Evolutionary conservation across 345 rosid genomes (phyloP).

Genomic region (Laguncularia racemosa): DNA sequence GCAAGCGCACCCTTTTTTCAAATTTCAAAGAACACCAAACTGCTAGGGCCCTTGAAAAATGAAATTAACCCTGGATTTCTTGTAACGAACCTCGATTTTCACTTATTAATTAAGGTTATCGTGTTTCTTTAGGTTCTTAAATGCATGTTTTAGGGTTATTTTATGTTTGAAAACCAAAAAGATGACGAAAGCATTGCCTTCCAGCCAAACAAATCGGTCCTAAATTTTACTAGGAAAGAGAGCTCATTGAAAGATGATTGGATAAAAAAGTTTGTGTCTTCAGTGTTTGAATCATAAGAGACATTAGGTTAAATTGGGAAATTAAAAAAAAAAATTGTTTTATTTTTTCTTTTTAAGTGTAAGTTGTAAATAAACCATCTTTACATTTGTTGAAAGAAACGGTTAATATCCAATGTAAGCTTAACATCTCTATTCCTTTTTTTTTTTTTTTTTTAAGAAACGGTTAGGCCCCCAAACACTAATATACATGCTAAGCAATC

Average conservation of each 20-base stretch:
- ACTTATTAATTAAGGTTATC: constrained; percentile 1
- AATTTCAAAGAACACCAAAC: constrained; percentile 13
- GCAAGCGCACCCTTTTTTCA: constrained; percentile 2
- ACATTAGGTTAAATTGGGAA: neutral
- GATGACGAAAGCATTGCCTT: constrained; percentile 30
- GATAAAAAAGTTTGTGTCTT: neutral
- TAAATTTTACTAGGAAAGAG: constrained; percentile 15
- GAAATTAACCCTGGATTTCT: constrained; percentile 5
- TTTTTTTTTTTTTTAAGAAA: no score
- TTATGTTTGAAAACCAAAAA: neutral
- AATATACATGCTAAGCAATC: no score
- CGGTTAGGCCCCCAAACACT: no score
- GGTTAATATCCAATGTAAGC: no score
- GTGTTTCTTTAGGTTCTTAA: neutral
- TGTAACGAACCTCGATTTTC: constrained; percentile 2
- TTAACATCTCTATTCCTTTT: no score
- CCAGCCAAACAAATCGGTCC: constrained; percentile 16
- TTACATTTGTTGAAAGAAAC: no score
- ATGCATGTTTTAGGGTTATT: neutral
- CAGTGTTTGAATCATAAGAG: constrained; percentile 15
- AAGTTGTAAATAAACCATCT: no score
- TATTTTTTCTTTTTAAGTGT: no score
- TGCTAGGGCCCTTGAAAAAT: constrained; percentile 4
- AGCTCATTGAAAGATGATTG: constrained; percentile 1
- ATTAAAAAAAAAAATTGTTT: no score